These are phyloP conservation scores for Apiospora rasikravindrae DNA, from an alignment of 2,329 filamentous ascomycete genomes.

Conservation along the genomic window DNA sequence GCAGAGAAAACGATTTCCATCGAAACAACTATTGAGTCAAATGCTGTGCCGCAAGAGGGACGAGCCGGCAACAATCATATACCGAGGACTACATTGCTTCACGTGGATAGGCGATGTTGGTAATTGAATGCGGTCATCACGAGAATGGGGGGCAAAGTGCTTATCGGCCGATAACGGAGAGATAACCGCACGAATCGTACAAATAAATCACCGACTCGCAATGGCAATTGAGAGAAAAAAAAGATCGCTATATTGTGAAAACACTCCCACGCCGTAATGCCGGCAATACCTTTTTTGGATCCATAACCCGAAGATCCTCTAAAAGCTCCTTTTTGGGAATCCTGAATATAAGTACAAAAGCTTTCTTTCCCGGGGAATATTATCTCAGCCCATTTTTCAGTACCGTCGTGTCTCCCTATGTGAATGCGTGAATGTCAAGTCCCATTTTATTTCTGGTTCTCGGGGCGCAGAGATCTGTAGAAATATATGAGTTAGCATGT, in stretches of 20 bases:
- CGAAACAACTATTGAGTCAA: neutral
- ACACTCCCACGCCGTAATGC: constrained; percentile 10
- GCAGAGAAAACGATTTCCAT: neutral
- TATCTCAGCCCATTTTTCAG: constrained; percentile 29
- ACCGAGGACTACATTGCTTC: neutral
- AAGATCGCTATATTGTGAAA: constrained; percentile 17
- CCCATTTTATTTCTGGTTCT: constrained; percentile 76
- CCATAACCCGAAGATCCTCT: constrained; percentile 26
- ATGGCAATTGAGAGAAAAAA: neutral
- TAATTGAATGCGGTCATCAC: constrained; percentile 7
- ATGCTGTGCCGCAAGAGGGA: neutral
- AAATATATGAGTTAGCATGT: constrained; percentile 31
- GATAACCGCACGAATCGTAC: neutral
- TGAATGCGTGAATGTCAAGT: constrained; percentile 19
- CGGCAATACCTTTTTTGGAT: constrained; percentile 14
- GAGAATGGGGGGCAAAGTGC: constrained; percentile 3
- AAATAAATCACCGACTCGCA: neutral
- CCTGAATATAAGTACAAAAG: constrained; percentile 44
- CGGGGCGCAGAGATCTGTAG: constrained; percentile 74
- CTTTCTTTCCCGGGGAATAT: constrained; percentile 30
- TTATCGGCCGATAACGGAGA: constrained; percentile 32
- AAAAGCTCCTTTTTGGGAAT: constrained; percentile 35
- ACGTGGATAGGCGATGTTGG: neutral
- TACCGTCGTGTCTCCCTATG: constrained; percentile 29
- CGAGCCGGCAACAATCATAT: neutral